Evolutionary conservation across 2,329 filamentous ascomycete species (phyloP).

Genomic region (Penicillium sp.): DNA sequence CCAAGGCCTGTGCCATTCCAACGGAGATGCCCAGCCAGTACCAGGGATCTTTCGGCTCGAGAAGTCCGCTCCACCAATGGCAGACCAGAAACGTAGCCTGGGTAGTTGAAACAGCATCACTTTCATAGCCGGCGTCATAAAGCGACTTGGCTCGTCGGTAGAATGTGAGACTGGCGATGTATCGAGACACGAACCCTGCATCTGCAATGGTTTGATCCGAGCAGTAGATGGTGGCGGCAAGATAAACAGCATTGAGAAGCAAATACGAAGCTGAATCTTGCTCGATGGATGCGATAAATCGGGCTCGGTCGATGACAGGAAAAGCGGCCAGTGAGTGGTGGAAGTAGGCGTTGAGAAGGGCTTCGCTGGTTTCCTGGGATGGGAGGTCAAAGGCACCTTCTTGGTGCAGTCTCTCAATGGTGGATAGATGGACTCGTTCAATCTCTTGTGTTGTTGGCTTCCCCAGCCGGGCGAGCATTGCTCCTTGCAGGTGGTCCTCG

Average conservation of each 20-base stretch:
- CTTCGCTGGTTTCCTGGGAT: slow-evolving; percentile 11
- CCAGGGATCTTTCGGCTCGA: slow-evolving; percentile 33
- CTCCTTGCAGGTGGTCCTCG: slow-evolving; percentile 24
- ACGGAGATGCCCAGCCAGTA: slow-evolving; percentile 31
- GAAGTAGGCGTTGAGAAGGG: slow-evolving; percentile 29
- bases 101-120: slow-evolving; percentile 25
- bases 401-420: slow-evolving; percentile 2
- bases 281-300: slow-evolving; percentile 21
- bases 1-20: slow-evolving; percentile 29
- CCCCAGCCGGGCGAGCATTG: slow-evolving; percentile 21
- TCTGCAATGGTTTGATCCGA: slow-evolving; percentile 21
- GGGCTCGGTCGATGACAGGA: slow-evolving; percentile 26
- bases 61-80: slow-evolving; percentile 32
- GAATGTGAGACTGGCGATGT: slow-evolving; percentile 28
- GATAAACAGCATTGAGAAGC: slow-evolving; percentile 27
- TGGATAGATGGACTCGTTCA: slow-evolving; percentile 4
- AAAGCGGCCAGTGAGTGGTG: slow-evolving; percentile 18
- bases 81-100: slow-evolving; percentile 29
- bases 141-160: slow-evolving; percentile 31
- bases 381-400: slow-evolving; percentile 26
- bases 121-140: slow-evolving; percentile 33
- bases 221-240: slow-evolving; percentile 25
- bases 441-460: slow-evolving; percentile 16
- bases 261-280: slow-evolving; percentile 21
- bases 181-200: slow-evolving; percentile 27